A percentile compares a stretch with the other conserved stretches of the same genome.
These are phyloP conservation scores for Boletus pseudo-olivaceus DNA, from an alignment of 768 basidiomycete species.

Conservation along the genomic window DNA sequence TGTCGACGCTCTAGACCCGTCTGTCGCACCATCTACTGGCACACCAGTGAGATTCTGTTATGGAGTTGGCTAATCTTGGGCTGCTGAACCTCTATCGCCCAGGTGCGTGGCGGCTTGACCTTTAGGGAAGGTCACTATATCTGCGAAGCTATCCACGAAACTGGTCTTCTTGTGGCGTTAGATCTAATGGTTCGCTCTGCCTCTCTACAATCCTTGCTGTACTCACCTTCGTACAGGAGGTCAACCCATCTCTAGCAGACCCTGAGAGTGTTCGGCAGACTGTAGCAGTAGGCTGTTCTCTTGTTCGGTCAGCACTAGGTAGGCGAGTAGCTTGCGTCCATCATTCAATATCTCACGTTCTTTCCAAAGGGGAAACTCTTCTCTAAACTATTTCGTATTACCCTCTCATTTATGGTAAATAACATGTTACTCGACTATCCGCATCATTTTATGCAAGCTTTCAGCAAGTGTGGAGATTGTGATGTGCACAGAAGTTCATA, in stretches of 20 bases:
- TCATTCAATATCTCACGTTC: slow-evolving; percentile 4
- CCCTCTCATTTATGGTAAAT: neutral
- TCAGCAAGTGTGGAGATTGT: neutral
- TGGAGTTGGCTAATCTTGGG: neutral
- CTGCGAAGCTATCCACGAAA: slow-evolving; percentile 89
- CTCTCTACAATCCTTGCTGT: neutral
- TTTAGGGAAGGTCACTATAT: slow-evolving; percentile 99
- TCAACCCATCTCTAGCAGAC: slow-evolving; percentile 91
- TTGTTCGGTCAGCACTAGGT: slow-evolving; percentile 83
- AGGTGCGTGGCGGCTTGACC: slow-evolving; percentile 92
- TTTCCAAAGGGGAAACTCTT: slow-evolving; percentile 31
- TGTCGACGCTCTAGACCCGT: slow-evolving; percentile 91
- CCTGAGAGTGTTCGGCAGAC: slow-evolving; percentile 76
- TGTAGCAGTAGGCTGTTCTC: slow-evolving; percentile 84
- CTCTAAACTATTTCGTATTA: slow-evolving; percentile 17
- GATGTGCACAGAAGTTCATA: neutral
- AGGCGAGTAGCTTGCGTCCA: slow-evolving; percentile 21
- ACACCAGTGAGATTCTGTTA: slow-evolving; percentile 60
- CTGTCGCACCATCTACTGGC: slow-evolving; percentile 93
- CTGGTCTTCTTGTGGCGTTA: slow-evolving; percentile 84
- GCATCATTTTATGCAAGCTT: neutral
- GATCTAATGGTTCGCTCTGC: slow-evolving; percentile 79
- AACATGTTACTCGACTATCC: neutral
- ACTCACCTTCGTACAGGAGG: slow-evolving; percentile 57
- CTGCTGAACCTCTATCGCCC: neutral